phyloP scores from a whole-genome alignment of 257 asterid genomes.

The Capsicum baccatum region DNA sequence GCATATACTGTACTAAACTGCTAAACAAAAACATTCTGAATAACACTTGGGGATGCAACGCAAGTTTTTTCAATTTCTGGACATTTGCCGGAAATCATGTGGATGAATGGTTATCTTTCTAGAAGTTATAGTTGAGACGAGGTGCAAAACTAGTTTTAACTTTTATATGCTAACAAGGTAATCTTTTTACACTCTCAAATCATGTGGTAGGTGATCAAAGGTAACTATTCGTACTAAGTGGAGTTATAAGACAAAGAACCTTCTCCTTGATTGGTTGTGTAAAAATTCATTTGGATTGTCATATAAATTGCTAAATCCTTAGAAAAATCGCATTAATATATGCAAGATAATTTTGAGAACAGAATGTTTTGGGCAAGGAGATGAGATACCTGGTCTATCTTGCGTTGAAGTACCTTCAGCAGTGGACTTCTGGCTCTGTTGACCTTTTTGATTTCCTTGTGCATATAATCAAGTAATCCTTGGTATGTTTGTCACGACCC shows the following conservation, averaged over 20 bases:
- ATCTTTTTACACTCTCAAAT: not conserved
- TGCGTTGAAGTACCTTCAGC: slow-evolving; percentile 52
- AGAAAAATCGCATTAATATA: not conserved
- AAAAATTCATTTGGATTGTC: not conserved
- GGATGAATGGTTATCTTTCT: not conserved
- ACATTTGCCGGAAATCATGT: not conserved
- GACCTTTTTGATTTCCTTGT: slow-evolving; percentile 46
- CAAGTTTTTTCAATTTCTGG: not conserved
- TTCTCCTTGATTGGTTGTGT: not conserved
- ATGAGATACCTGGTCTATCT: slow-evolving; percentile 64
- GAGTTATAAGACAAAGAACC: too few species aligned
- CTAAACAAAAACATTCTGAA: not conserved
- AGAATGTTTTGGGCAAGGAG: slow-evolving; percentile 14
- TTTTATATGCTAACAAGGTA: not conserved
- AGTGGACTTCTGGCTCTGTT: slow-evolving; percentile 39
- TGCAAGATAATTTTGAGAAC: not conserved
- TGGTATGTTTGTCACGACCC: too few species aligned
- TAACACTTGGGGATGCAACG: not conserved
- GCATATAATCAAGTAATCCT: slow-evolving; percentile 52
- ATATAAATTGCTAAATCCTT: not conserved
- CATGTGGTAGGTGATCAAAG: not conserved
- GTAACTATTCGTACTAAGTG: not conserved
- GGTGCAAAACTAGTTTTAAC: too few species aligned
- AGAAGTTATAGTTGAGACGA: too few species aligned
- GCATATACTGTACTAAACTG: slow-evolving; percentile 5